Evolutionary conservation across 2,329 filamentous ascomycete species (phyloP).

Genomic region (Aspergillus neoniger): DNA sequence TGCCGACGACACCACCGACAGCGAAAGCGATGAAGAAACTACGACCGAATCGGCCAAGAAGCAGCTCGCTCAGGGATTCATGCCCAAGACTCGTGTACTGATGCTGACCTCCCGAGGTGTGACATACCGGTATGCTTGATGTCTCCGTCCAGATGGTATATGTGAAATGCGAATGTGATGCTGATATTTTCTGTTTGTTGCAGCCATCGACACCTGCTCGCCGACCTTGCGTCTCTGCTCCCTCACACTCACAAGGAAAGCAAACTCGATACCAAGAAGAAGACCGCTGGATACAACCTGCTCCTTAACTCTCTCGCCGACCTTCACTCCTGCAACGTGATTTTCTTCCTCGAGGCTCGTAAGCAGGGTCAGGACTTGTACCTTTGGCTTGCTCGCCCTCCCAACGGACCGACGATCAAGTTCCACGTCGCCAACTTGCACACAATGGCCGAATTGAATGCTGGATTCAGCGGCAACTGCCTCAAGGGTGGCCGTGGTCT

Average conservation of each 20-base stretch:
- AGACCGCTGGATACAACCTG: slow-evolving; percentile 60
- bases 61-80: slow-evolving; percentile 37
- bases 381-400: slow-evolving; percentile 87
- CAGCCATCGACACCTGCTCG: slow-evolving; percentile 89
- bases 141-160: not conserved
- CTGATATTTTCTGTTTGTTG: slow-evolving; percentile 8
- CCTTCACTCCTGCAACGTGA: slow-evolving; percentile 91
- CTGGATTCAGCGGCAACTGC: slow-evolving; percentile 86
- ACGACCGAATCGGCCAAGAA: slow-evolving; percentile 33
- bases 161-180: too few relatives aligned
- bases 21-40: slow-evolving; percentile 39
- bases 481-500: slow-evolving; percentile 89
- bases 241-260: slow-evolving; percentile 92
- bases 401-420: slow-evolving; percentile 74
- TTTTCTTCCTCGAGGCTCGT: slow-evolving; percentile 91
- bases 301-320: slow-evolving; percentile 74
- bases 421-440: slow-evolving; percentile 64
- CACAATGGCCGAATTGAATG: slow-evolving; percentile 91
- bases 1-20: slow-evolving; percentile 42
- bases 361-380: slow-evolving; percentile 90
- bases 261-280: slow-evolving; percentile 95
- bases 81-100: slow-evolving; percentile 66
- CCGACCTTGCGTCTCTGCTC: slow-evolving; percentile 83
- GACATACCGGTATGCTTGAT: slow-evolving; percentile 68
- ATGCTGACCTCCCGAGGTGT: slow-evolving; percentile 92